Percentiles rank a stretch among this genome's conserved stretches.
Conservation (phyloP, 768 basidiomycete species). For the Kwoniella bestiolae region DNA sequence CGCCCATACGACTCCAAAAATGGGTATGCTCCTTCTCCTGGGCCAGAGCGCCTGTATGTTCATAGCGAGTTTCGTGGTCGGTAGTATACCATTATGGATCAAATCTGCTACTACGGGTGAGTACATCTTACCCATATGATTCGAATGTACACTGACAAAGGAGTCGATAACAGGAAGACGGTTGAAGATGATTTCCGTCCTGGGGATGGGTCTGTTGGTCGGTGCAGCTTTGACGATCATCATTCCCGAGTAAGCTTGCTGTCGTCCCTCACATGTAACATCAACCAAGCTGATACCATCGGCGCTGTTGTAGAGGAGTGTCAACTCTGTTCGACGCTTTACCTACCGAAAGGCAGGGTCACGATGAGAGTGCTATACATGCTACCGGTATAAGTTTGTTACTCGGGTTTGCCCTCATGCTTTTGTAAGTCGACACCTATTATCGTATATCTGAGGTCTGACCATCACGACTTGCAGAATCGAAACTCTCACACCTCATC, state of each 20-base stretch:
- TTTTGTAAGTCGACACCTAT: conserved; percentile 44
- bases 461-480: conserved; percentile 21
- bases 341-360: conserved; percentile 31
- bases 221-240: conserved; percentile 90
- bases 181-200: conserved; percentile 63
- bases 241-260: conserved; percentile 82
- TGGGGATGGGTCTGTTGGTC: conserved; percentile 82
- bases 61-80: conserved; percentile 64
- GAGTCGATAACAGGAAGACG: conserved; percentile 54
- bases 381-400: conserved; percentile 56
- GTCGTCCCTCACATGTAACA: not conserved
- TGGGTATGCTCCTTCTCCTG: conserved; percentile 54
- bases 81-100: conserved; percentile 76
- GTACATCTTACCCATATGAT: conserved; percentile 62
- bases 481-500: conserved; percentile 55
- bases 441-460: conserved; percentile 33
- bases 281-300: not conserved
- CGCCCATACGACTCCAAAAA: conserved; percentile 17
- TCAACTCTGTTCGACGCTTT: conserved; percentile 48
- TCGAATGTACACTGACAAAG: conserved; percentile 3
- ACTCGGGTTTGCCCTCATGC: conserved; percentile 56
- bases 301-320: conserved; percentile 40
- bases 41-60: conserved; percentile 56
- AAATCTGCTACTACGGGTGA: conserved; percentile 57
- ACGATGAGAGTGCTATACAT: conserved; percentile 31